Evolutionary conservation across 768 basidiomycete genomes (phyloP).

Genomic region (Mrakia frigida): DNA sequence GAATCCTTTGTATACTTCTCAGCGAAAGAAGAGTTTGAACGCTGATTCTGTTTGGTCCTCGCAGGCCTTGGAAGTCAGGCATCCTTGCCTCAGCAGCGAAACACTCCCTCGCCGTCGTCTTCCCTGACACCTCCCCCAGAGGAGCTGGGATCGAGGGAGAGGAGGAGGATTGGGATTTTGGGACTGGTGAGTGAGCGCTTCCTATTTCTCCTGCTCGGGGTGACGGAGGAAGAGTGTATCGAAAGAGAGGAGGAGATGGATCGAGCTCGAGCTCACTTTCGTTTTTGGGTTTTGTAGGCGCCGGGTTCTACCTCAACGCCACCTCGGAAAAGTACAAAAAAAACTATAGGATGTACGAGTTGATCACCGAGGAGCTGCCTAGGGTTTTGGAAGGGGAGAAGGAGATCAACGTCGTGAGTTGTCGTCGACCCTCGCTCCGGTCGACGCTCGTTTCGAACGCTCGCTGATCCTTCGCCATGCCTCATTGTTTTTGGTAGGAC

Average conservation of each 20-base stretch:
- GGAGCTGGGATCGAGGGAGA: slow-evolving; percentile 83
- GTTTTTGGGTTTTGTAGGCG: slow-evolving; percentile 47
- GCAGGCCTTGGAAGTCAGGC: slow-evolving; percentile 83
- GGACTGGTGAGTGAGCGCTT: slow-evolving; percentile 60
- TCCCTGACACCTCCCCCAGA: slow-evolving; percentile 93
- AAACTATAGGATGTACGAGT: slow-evolving; percentile 79
- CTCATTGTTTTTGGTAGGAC: slow-evolving; percentile 53
- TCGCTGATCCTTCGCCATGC: no score
- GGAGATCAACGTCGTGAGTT: slow-evolving; percentile 22
- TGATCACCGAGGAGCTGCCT: slow-evolving; percentile 79
- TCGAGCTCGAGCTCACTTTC: slow-evolving; percentile 39
- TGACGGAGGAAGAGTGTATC: slow-evolving; percentile 68
- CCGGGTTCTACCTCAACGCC: slow-evolving; percentile 94
- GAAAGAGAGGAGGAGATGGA: slow-evolving; percentile 72
- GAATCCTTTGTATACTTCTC: no score
- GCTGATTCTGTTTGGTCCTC: not conserved
- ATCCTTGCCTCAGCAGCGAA: slow-evolving; percentile 80
- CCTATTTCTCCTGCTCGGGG: not conserved
- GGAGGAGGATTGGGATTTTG: slow-evolving; percentile 65
- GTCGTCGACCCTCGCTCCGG: not conserved
- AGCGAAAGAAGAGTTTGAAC: no score
- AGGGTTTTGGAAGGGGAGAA: slow-evolving; percentile 64
- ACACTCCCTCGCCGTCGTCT: slow-evolving; percentile 82
- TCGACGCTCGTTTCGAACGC: not conserved
- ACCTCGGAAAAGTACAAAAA: slow-evolving; percentile 53